Evolutionary conservation across 768 basidiomycete species (phyloP).

Genomic region (Sporobolomyces phaffii): DNA sequence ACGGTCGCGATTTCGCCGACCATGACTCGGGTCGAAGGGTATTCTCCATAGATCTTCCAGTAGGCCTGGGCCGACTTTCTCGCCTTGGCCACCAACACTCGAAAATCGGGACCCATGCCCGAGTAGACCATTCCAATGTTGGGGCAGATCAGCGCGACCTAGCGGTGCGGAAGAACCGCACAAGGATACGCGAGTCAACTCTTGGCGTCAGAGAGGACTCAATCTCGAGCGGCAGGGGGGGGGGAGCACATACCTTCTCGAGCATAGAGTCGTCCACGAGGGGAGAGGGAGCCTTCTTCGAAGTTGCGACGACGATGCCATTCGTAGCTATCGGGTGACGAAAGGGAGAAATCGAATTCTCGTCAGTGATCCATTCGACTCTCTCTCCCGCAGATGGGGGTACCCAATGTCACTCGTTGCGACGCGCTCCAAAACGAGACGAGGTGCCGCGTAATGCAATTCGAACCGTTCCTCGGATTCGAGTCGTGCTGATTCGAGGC

Average conservation of each 20-base stretch:
- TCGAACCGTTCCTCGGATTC: background rate
- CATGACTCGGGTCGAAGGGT: conserved; percentile 90
- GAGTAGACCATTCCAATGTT: conserved; percentile 99
- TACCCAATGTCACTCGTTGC: background rate
- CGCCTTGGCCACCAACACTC: conserved; percentile 85
- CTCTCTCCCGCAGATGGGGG: too few species aligned
- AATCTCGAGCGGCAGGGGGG: background rate
- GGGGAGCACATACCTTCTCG: conserved; percentile 58
- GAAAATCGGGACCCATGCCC: conserved; percentile 98
- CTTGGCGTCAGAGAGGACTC: background rate
- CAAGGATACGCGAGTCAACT: background rate
- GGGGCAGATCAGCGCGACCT: conserved; percentile 77
- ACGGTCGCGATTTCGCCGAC: conserved; percentile 96
- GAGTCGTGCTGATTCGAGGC: background rate
- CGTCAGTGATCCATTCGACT: background rate
- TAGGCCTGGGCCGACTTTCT: conserved; percentile 97
- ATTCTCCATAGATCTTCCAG: conserved; percentile 99
- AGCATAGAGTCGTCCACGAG: conserved; percentile 96
- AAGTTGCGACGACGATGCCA: conserved; percentile 97
- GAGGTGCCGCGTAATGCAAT: background rate
- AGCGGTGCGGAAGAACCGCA: background rate
- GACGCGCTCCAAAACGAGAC: background rate
- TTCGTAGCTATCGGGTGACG: conserved; percentile 69
- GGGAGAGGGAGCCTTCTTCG: conserved; percentile 97
- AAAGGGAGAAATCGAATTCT: background rate